A percentile compares a stretch with the other conserved stretches of the same genome.
Evolutionary conservation across 495 filamentous ascomycete species (phyloP).

Genomic region (Oidiodendron maius): DNA sequence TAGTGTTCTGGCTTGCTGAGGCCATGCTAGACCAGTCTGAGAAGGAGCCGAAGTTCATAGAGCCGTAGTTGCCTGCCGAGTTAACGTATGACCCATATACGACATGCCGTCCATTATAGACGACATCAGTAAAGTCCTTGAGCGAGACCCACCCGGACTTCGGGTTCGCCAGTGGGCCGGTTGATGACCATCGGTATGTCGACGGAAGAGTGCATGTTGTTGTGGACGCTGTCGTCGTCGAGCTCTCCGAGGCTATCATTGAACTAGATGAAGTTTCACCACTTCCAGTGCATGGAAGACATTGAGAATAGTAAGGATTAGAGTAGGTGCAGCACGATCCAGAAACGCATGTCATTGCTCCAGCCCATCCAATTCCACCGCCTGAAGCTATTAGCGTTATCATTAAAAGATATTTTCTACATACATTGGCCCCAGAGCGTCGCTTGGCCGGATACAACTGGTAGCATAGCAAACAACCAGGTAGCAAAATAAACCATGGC

Average conservation of each 20-base stretch:
- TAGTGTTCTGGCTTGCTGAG: conserved; percentile 43
- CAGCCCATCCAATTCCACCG: too few species aligned
- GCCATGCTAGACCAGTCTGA: conserved; percentile 48
- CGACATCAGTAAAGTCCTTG: conserved; percentile 51
- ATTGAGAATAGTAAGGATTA: too few species aligned
- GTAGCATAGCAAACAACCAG: background rate
- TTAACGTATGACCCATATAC: conserved; percentile 20
- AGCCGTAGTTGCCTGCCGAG: conserved; percentile 36
- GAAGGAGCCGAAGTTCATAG: conserved; percentile 51
- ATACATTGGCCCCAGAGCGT: too few species aligned
- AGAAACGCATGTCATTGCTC: too few species aligned
- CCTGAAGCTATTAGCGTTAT: too few species aligned
- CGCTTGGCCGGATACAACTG: background rate
- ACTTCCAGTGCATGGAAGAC: too few species aligned
- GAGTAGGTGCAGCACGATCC: too few species aligned
- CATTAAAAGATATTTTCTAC: too few species aligned
- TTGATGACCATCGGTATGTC: conserved; percentile 48
- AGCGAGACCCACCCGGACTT: conserved; percentile 45
- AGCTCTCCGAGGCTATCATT: too few species aligned
- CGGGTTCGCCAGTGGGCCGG: conserved; percentile 38
- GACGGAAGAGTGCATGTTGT: conserved; percentile 52
- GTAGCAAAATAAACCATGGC: background rate
- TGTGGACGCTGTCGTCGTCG: too few species aligned
- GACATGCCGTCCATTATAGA: conserved; percentile 31
- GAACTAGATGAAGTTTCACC: too few species aligned